A percentile compares a stretch with the other conserved stretches of the same genome.
Evolutionary conservation across 2,329 filamentous ascomycete species (phyloP).

Genomic region (Pseudocercospora fuligena): DNA sequence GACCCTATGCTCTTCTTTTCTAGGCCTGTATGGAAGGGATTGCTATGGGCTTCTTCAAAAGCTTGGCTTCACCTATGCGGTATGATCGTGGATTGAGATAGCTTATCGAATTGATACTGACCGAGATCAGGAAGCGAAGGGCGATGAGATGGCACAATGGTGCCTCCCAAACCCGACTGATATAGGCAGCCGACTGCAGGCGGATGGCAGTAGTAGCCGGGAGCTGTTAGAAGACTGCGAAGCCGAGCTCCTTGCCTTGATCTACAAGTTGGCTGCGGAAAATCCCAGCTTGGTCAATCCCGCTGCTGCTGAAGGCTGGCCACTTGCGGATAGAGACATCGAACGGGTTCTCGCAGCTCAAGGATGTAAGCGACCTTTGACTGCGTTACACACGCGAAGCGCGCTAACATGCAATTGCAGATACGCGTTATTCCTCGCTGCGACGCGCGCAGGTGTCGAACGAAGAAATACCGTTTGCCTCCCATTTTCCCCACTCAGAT

Average conservation of each 20-base stretch:
- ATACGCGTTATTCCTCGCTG: constrained; percentile 30
- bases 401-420: constrained; percentile 22
- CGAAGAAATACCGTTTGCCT: constrained; percentile 32
- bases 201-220: constrained; percentile 32
- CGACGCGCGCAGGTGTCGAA: constrained; percentile 28
- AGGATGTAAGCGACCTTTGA: constrained; percentile 35
- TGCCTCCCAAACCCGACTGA: constrained; percentile 35
- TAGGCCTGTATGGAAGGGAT: constrained; percentile 47
- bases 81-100: constrained; percentile 22
- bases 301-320: constrained; percentile 37
- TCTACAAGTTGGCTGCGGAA: constrained; percentile 45
- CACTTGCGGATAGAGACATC: constrained; percentile 39
- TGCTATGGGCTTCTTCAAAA: constrained; percentile 63
- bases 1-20: not conserved
- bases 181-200: constrained; percentile 29
- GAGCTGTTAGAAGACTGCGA: constrained; percentile 64
- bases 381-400: constrained; percentile 1
- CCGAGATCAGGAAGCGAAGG: constrained; percentile 7
- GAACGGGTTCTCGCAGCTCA: constrained; percentile 41
- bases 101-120: not conserved
- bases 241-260: constrained; percentile 61
- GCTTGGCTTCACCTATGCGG: constrained; percentile 58
- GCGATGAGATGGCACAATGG: constrained; percentile 31
- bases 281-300: constrained; percentile 34
- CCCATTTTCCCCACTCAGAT: not conserved